phyloP scores from a whole-genome alignment of 306 rosid genomes.

The Vicia faba region DNA sequence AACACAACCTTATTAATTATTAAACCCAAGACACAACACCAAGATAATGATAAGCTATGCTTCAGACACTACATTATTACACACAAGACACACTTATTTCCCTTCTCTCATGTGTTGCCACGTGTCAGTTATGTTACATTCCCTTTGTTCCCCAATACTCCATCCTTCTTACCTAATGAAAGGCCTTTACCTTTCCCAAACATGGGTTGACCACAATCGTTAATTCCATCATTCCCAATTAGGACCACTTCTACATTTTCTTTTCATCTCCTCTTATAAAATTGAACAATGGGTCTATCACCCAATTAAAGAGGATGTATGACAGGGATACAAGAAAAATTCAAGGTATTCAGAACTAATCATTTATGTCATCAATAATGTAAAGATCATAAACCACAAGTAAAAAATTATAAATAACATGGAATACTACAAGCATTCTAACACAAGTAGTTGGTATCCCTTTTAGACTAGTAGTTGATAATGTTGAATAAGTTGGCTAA shows the following conservation, averaged over 20 bases:
- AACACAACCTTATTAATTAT: not conserved
- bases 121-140: not conserved
- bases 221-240: not conserved
- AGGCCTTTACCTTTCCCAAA: not conserved
- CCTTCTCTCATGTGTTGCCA: not conserved
- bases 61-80: too few relatives aligned
- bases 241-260: not conserved
- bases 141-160: not conserved
- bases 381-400: too few relatives aligned
- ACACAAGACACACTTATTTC: not conserved
- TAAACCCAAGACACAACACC: not conserved
- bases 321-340: conserved; percentile 10
- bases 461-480: not conserved
- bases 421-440: too few relatives aligned
- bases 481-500: not conserved
- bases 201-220: not conserved
- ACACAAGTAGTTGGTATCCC: too few relatives aligned
- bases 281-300: not conserved
- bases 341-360: not conserved
- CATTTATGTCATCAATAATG: conserved; percentile 13
- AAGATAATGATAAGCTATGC: too few relatives aligned
- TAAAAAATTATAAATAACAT: too few relatives aligned
- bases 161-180: not conserved
- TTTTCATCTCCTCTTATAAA: not conserved
- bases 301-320: not conserved